Conservation (phyloP, 2,329 filamentous ascomycete genomes). For the Pyrenophora tritici-repentis region DNA sequence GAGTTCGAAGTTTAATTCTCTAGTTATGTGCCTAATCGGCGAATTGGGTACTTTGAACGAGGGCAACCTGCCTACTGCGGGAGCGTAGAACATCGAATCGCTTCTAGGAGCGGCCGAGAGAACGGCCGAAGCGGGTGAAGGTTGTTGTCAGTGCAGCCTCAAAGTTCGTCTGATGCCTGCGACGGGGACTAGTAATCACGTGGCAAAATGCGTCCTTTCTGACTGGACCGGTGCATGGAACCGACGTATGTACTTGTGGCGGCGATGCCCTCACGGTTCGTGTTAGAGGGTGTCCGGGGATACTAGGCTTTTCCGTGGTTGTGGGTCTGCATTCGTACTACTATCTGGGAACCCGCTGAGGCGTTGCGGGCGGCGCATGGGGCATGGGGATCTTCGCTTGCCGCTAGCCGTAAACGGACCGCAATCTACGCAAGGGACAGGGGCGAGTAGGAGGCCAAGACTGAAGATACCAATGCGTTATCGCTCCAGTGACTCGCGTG, state of each 20-base stretch:
- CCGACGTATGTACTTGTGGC: not conserved
- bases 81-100: conserved; percentile 1
- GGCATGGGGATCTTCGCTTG: not conserved
- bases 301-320: not conserved
- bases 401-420: not conserved
- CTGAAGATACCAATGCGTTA: not conserved
- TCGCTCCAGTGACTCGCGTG: not conserved
- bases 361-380: not conserved
- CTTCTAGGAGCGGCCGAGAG: not conserved
- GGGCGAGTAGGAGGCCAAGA: not conserved
- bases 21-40: not conserved
- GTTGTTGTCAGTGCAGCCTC: not conserved
- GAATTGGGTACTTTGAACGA: not conserved
- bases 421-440: not conserved
- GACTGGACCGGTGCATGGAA: not conserved
- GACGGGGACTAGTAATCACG: not conserved
- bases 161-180: not conserved
- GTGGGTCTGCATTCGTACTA: not conserved
- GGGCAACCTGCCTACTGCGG: not conserved
- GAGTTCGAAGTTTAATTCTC: not conserved
- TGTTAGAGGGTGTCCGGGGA: not conserved
- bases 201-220: not conserved
- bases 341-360: not conserved
- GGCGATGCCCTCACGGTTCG: not conserved
- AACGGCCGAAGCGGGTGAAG: not conserved